phyloP scores from a whole-genome alignment of 495 filamentous ascomycete species.

The Sabuloglossum arenarium region DNA sequence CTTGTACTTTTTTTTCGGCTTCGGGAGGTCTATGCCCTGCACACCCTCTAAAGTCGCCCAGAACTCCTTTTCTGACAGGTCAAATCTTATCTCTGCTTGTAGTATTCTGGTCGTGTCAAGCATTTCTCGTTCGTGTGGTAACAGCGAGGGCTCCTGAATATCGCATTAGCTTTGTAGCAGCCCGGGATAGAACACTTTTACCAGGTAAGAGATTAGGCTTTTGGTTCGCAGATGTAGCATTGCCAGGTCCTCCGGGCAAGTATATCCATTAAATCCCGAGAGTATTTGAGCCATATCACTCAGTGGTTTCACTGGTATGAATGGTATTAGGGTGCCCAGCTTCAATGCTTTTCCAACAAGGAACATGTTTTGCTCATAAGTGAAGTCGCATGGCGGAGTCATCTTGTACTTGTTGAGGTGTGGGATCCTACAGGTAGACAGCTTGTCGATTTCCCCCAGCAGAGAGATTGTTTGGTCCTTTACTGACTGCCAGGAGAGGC shows the following conservation, averaged over 20 bases:
- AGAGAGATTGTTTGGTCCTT: background rate
- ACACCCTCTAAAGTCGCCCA: background rate
- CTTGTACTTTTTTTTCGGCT: background rate
- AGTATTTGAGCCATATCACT: no score
- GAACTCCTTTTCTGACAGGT: background rate
- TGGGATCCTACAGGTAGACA: background rate
- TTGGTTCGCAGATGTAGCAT: background rate
- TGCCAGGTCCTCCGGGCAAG: background rate
- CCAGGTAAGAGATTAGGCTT: background rate
- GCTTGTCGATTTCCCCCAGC: background rate
- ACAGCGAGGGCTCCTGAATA: background rate
- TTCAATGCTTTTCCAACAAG: background rate
- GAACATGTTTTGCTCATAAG: background rate
- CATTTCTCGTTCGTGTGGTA: background rate
- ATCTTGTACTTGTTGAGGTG: background rate
- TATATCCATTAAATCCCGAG: background rate
- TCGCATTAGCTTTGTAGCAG: background rate
- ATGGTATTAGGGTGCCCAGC: background rate
- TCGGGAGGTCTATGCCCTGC: background rate
- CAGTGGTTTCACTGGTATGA: no score
- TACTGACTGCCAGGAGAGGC: background rate
- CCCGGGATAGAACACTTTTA: background rate
- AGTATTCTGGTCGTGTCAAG: background rate
- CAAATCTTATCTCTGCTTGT: background rate
- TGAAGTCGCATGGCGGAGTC: background rate